Base-by-base conservation (phyloP, 208 protist species). In the Trypanosomatidae sp. region DNA sequence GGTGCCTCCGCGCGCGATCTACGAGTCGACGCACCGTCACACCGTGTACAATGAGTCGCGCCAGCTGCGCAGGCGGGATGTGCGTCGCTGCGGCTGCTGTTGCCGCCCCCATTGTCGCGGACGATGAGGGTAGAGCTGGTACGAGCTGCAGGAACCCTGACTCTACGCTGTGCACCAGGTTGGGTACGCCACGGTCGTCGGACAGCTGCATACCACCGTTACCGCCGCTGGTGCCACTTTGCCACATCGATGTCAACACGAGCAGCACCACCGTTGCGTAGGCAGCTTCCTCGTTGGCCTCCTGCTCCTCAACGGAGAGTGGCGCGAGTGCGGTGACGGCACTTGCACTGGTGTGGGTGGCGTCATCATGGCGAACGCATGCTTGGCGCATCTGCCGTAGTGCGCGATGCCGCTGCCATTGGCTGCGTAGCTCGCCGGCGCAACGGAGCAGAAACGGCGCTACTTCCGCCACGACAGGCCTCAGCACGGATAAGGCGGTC, bases 61-160 rank as follows among this genome's bases (percentile, higher is more conserved):
- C n/a, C 8, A 80, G 75, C 46, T 53, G 69, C 30, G 66, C 22
- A 12, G 65, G 69, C 3, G 75, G 50, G 4, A 80, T 44, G 52
- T 25, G 46, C 25, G 17, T 33, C 15, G 30, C 59, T 28, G 44
- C 6, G 25, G 7, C 33, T 53, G 44, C 25, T 55, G 64, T 33
- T 25, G 53, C 25, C 52, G 1, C 52, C 25, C 52, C 52, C 25
- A n/a, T n/a, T 58, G n/a, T 15, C 39, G n/a, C 65, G 3, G 30
- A 39, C n/a, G 66, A 69, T 36, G 66, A 36, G 30, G 66, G 33
- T 12, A 43, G 36, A 36, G 55, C 6, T 15, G 75, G 75, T 1
- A 80, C 46, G 36, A 80, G 75, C 46, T 75, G 64, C 25, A 80
- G 75, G 49, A 80, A 80, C 28, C 75, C 75, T 3, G 41, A 15